Evolutionary conservation across 2,329 filamentous ascomycete genomes (phyloP).

Genomic region (Periconia sp.): DNA sequence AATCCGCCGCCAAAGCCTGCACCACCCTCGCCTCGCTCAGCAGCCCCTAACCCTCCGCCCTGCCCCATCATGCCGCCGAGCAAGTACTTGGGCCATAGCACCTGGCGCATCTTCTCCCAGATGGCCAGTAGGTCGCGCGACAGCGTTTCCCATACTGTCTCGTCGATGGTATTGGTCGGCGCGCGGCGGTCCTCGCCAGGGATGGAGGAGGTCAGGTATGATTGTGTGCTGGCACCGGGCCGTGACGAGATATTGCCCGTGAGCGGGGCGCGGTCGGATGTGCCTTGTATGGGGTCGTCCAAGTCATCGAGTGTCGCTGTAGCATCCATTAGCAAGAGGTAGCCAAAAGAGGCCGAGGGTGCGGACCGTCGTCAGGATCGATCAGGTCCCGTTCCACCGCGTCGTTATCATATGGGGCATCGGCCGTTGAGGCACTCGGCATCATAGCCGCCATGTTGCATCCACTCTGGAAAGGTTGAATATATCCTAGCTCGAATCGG

Average conservation of each 20-base stretch:
- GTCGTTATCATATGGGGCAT: conserved; percentile 53
- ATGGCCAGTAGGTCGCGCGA: conserved; percentile 89
- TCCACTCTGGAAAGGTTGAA: conserved; percentile 20
- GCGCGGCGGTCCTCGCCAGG: conserved; percentile 91
- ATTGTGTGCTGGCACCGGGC: conserved; percentile 67
- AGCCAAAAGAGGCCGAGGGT: conserved; percentile 14
- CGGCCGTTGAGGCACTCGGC: conserved; percentile 47
- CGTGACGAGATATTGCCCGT: conserved; percentile 79
- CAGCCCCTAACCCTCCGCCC: conserved; percentile 63
- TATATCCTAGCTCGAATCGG: conserved; percentile 24
- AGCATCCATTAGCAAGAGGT: conserved; percentile 13
- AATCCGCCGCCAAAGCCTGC: conserved; percentile 53
- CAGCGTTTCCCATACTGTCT: conserved; percentile 96
- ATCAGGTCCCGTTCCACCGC: conserved; percentile 58
- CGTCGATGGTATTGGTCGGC: conserved; percentile 92
- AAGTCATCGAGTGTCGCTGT: conserved; percentile 88
- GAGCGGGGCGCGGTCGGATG: conserved; percentile 77
- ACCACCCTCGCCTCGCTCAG: conserved; percentile 61
- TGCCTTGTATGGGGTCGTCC: conserved; percentile 78
- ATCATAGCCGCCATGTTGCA: conserved; percentile 53
- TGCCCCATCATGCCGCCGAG: conserved; percentile 70
- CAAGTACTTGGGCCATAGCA: conserved; percentile 93
- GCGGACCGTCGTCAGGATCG: conserved; percentile 59
- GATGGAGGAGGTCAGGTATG: conserved; percentile 86
- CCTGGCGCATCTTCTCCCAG: conserved; percentile 98